Percentiles rank a stretch among this genome's conserved stretches.
Conservation (phyloP, 148 eudicot species). For the Rhododendron ferrugineum region DNA sequence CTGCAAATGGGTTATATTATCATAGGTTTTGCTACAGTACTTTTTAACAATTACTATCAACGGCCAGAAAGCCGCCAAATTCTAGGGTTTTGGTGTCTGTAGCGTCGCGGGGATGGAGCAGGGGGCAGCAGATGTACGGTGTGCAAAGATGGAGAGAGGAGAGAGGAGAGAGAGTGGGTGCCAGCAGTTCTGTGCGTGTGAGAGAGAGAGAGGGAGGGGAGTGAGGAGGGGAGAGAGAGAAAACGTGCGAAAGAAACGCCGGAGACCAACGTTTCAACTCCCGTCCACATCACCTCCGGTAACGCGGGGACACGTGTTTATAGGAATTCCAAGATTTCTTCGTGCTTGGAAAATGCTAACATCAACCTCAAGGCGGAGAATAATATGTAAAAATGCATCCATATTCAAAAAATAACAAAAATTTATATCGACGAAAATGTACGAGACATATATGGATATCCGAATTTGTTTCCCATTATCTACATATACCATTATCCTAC, state of each 20-base stretch:
- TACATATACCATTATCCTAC: too few species aligned
- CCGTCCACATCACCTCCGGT: neutral
- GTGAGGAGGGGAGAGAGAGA: neutral
- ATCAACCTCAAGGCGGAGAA: too few species aligned
- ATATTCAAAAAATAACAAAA: too few species aligned
- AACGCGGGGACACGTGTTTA: constrained; percentile 1
- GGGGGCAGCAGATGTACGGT: constrained; percentile 20
- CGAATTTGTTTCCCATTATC: too few species aligned
- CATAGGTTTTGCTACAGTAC: neutral
- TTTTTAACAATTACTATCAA: neutral
- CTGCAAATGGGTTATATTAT: neutral
- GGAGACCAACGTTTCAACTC: neutral
- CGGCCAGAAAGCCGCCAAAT: constrained; percentile 9
- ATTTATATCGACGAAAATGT: too few species aligned
- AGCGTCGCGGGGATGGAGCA: constrained; percentile 20
- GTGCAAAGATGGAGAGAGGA: neutral
- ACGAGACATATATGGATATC: too few species aligned
- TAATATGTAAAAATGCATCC: too few species aligned
- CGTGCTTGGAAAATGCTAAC: too few species aligned
- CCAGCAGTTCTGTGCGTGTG: neutral
- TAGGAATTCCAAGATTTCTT: neutral
- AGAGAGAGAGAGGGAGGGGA: neutral
- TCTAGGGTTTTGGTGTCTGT: constrained; percentile 13
- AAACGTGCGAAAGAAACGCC: constrained; percentile 7
- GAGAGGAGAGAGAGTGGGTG: neutral